These are phyloP conservation scores for Helenozyma rhizophorensis DNA, from an alignment of 805 yeast species.

Conservation along the genomic window DNA sequence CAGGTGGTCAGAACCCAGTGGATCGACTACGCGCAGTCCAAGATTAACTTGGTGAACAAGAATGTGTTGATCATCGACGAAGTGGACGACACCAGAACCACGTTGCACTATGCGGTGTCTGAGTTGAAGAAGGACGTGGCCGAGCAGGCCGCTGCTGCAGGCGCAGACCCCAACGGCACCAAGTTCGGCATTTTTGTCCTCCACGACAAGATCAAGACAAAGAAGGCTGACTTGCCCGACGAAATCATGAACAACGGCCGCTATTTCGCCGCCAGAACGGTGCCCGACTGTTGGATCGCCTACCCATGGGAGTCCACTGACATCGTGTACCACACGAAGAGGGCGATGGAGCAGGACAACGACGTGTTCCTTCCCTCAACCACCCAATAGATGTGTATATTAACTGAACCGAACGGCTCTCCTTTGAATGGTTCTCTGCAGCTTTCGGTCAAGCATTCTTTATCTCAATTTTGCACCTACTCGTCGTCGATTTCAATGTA, in stretches of 20 bases:
- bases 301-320: constrained; percentile 89
- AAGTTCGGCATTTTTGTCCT: constrained; percentile 73
- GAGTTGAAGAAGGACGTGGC: constrained; percentile 66
- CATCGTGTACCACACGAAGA: constrained; percentile 69
- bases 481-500: constrained; percentile 66
- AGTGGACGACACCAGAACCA: constrained; percentile 90
- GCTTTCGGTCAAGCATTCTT: too few relatives aligned
- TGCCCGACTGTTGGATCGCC: constrained; percentile 79
- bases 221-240: constrained; percentile 67
- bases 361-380: constrained; percentile 47
- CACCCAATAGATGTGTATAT: constrained; percentile 9
- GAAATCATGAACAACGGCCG: constrained; percentile 59
- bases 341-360: constrained; percentile 66
- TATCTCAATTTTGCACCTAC: background rate
- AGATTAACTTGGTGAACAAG: constrained; percentile 60
- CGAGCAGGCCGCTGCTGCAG: constrained; percentile 55
- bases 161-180: constrained; percentile 57
- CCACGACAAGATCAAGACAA: constrained; percentile 79
- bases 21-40: constrained; percentile 76
- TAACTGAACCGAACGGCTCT: too few relatives aligned
- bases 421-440: too few relatives aligned
- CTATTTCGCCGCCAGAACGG: constrained; percentile 70
- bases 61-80: constrained; percentile 81
- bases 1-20: constrained; percentile 84
- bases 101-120: constrained; percentile 75